phyloP scores from a whole-genome alignment of 2,329 filamentous ascomycete genomes.

The Gaeumannomyces sp. region DNA sequence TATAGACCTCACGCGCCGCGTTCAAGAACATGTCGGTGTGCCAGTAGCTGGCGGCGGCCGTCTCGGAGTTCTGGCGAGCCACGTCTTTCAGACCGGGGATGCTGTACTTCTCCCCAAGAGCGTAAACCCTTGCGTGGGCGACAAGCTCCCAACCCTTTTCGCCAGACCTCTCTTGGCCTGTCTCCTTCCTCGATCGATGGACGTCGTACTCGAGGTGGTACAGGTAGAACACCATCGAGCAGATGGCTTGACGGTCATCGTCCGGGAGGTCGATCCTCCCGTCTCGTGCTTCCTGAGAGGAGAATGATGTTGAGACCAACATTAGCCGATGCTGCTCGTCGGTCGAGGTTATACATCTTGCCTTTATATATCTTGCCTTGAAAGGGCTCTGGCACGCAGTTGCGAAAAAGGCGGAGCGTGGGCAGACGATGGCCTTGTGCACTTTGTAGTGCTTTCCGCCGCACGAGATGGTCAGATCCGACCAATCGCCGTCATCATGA shows the following conservation, averaged over 20 bases:
- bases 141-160: background rate
- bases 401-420: constrained; percentile 8
- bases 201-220: constrained; percentile 8
- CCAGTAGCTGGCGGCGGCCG: background rate
- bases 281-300: background rate
- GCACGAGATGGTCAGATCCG: constrained; percentile 1
- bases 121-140: background rate
- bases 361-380: constrained; percentile 8
- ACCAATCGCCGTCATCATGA: constrained; percentile 1
- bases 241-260: constrained; percentile 4
- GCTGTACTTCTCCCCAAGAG: background rate
- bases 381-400: background rate
- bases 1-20: constrained; percentile 1
- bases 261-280: constrained; percentile 2
- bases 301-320: background rate
- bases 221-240: constrained; percentile 5
- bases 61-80: background rate
- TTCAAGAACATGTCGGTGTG: background rate
- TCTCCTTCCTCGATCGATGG: background rate
- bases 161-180: background rate
- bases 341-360: background rate
- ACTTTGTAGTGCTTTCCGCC: constrained; percentile 4
- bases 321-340: background rate
- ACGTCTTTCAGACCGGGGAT: background rate
- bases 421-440: constrained; percentile 10